A percentile compares a stretch with the other conserved stretches of the same genome.
Conservation (phyloP, 306 rosid genomes). For the Bauhinia variegata region DNA sequence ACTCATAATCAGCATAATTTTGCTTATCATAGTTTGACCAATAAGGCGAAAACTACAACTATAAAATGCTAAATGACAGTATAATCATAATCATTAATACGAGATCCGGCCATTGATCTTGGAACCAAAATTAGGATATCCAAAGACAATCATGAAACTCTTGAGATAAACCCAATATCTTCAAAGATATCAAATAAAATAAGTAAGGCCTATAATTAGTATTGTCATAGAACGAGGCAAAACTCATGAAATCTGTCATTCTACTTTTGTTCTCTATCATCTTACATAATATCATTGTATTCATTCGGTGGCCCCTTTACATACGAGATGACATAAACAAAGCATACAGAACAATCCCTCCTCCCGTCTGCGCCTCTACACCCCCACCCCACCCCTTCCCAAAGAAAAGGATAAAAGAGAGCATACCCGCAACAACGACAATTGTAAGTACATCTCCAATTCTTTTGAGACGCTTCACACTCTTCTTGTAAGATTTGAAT, state of each 20-base stretch:
- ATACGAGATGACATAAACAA: neutral
- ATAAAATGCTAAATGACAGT: too few species aligned
- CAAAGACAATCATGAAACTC: neutral
- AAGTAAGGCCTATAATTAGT: neutral
- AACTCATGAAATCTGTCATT: neutral
- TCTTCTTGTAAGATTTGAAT: slow-evolving; percentile 81
- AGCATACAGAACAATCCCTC: neutral
- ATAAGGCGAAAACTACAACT: too few species aligned
- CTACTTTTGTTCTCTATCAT: neutral
- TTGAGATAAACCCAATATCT: neutral
- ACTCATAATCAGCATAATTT: too few species aligned
- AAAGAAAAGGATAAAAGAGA: slow-evolving; percentile 24
- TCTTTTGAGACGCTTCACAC: slow-evolving; percentile 55
- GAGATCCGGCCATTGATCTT: neutral
- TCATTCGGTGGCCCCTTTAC: neutral
- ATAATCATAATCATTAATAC: too few species aligned
- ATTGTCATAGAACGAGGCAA: neutral
- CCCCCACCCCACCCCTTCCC: neutral
- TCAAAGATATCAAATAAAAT: neutral
- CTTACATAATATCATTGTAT: neutral
- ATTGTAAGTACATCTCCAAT: slow-evolving; percentile 74
- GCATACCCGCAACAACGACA: slow-evolving; percentile 67
- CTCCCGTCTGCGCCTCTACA: too few species aligned
- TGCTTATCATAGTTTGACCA: too few species aligned
- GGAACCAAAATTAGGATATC: neutral